These are phyloP conservation scores for Nematodospora anomalae DNA, from an alignment of 1,139 yeast genomes.

Conservation along the genomic window DNA sequence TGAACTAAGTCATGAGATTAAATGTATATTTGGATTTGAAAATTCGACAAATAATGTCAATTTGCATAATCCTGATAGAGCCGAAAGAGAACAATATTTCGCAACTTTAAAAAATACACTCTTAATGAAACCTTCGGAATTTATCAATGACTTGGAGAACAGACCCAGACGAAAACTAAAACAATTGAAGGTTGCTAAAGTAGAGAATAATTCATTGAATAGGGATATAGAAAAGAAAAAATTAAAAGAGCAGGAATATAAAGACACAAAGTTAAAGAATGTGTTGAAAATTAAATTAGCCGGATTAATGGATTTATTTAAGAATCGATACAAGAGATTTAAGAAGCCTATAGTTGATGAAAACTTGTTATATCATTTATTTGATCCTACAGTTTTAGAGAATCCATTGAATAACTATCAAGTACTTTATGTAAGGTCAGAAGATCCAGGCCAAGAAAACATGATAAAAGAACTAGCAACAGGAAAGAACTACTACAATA, in stretches of 20 bases:
- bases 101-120: conserved; percentile 55
- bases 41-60: conserved; percentile 47
- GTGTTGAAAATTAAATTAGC: conserved; percentile 81
- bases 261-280: conserved; percentile 82
- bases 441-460: conserved; percentile 51
- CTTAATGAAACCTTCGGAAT: conserved; percentile 64
- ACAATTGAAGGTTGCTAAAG: conserved; percentile 25
- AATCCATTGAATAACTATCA: conserved; percentile 44
- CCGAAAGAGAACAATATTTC: conserved; percentile 55
- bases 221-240: conserved; percentile 28
- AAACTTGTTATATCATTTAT: conserved; percentile 65
- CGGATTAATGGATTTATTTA: conserved; percentile 85
- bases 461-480: conserved; percentile 79
- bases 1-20: conserved; percentile 38
- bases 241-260: conserved; percentile 56
- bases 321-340: conserved; percentile 82
- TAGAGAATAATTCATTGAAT: conserved; percentile 11
- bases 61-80: conserved; percentile 42
- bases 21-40: conserved; percentile 53
- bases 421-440: conserved; percentile 53
- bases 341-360: conserved; percentile 90
- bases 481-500: conserved; percentile 73
- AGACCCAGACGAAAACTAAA: conserved; percentile 52
- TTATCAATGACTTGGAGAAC: conserved; percentile 49
- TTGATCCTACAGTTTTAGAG: conserved; percentile 54